A percentile compares a stretch with the other conserved stretches of the same genome.
These are phyloP conservation scores for Sugiyamaella japonica DNA, from an alignment of 1,139 yeast species.

Conservation along the genomic window DNA sequence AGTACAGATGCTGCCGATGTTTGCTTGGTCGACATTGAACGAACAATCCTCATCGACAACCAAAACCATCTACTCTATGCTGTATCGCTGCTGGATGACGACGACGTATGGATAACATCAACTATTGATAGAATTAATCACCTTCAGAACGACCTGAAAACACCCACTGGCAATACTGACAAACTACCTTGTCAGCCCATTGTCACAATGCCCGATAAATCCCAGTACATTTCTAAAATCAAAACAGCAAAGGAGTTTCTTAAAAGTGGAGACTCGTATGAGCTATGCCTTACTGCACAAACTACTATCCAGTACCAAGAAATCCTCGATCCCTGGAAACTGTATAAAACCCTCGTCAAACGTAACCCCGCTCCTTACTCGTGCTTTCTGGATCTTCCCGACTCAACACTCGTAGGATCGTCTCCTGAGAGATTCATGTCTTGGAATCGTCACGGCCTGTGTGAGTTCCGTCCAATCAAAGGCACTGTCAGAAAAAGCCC, in stretches of 20 bases:
- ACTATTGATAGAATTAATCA: constrained; percentile 3
- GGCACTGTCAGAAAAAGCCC: constrained; percentile 82
- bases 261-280: constrained; percentile 87
- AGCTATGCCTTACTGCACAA: constrained; percentile 82
- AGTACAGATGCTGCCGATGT: constrained; percentile 56
- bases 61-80: constrained; percentile 51
- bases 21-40: constrained; percentile 68
- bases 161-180: constrained; percentile 50
- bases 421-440: constrained; percentile 92
- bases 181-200: constrained; percentile 33
- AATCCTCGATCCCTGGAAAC: constrained; percentile 61
- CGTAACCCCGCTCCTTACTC: constrained; percentile 94
- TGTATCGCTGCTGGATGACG: constrained; percentile 51
- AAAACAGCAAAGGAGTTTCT: constrained; percentile 65
- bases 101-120: constrained; percentile 31
- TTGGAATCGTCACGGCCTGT: constrained; percentile 59
- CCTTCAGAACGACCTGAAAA: constrained; percentile 1
- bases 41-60: constrained; percentile 60
- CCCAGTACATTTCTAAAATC: constrained; percentile 57
- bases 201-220: constrained; percentile 56
- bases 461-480: constrained; percentile 91
- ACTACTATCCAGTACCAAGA: constrained; percentile 54
- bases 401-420: constrained; percentile 71
- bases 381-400: constrained; percentile 74
- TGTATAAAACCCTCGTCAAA: constrained; percentile 68